These are phyloP conservation scores for Camellia oleifera DNA, from an alignment of 179 eudicot species.

Conservation along the genomic window DNA sequence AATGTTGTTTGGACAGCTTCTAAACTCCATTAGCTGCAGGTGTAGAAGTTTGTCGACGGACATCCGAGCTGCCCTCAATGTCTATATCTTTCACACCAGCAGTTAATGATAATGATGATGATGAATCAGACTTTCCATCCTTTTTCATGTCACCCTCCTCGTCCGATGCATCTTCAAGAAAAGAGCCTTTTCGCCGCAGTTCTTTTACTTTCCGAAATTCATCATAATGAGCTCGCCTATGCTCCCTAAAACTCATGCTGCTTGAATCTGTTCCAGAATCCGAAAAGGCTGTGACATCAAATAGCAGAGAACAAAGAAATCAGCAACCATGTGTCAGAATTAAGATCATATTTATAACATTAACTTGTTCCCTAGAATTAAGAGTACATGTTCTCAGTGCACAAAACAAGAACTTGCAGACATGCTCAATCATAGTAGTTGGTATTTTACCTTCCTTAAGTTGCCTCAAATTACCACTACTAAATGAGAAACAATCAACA, in stretches of 20 bases:
- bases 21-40: constrained; percentile 7
- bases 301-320: neutral
- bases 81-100: constrained; percentile 20
- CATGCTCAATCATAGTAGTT: too few relatives aligned
- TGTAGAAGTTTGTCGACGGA: neutral
- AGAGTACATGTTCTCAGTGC: too few relatives aligned
- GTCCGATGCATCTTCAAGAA: constrained; percentile 45
- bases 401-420: too few relatives aligned
- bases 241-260: constrained; percentile 59
- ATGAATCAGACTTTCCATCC: constrained; percentile 7
- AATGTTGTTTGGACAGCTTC: neutral
- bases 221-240: constrained; percentile 78
- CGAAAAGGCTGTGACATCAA: neutral
- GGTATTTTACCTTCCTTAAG: too few relatives aligned
- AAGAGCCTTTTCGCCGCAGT: constrained; percentile 54
- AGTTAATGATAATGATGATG: constrained; percentile 25
- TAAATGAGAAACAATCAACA: too few relatives aligned
- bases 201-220: constrained; percentile 84
- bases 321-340: neutral
- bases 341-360: too few relatives aligned
- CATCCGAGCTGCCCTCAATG: neutral
- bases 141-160: constrained; percentile 9
- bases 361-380: too few relatives aligned
- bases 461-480: too few relatives aligned
- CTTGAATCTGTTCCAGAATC: constrained; percentile 40